Evolutionary conservation across 352 stramenopile genomes (phyloP), one percentile per base, ranked within the genome.

Genomic region (Globisporangium ultimum): DNA sequence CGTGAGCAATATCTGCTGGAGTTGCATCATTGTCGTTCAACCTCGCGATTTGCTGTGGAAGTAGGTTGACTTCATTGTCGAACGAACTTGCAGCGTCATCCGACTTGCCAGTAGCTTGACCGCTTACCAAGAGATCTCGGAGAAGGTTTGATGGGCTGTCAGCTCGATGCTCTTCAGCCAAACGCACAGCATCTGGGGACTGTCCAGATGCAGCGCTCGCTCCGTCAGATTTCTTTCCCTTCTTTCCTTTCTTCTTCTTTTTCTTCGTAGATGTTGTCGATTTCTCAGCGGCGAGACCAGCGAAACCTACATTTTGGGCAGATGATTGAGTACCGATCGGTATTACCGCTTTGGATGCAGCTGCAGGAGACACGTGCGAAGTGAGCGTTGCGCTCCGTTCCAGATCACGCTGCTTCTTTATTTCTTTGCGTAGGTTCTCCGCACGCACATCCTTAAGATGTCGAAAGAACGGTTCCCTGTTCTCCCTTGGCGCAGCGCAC

Each of bases 201-300:
- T 28, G 24, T 20, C 24, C 24, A 28, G 2, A 28, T 28, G 24
- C 24, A 28, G n/a, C n/a, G 14, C 17, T 32, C n/a, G 24, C 18
- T 28, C n/a, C 15, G 10, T 18, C 40, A 14, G 42, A 34, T 34
- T 57, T 57, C 36, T 28, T 28, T 5, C 24, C 24, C 5, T 28
- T 28, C 5, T 28, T 28, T 28, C 24, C 24, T 28, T 28, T 28
- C 24, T 28, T 28, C 24, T 64, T 69, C 45, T 72, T 74, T 45
- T 54, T 63, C 15, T 72, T 74, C 55, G 60, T 72, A n/a, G 22
- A 47, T 60, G n/a, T 62, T 64, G 56, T 32, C 55, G 28, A 11
- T 0, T 5, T 28, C 24, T 28, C 24, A 28, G 24, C 24, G 3
- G 5, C 24, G 24, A 28, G 24, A 5, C 5, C 24, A n/a, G n/a